Base-by-base conservation (phyloP, 2,329 filamentous ascomycete genomes). In the Pyricularia pennisetigena region DNA sequence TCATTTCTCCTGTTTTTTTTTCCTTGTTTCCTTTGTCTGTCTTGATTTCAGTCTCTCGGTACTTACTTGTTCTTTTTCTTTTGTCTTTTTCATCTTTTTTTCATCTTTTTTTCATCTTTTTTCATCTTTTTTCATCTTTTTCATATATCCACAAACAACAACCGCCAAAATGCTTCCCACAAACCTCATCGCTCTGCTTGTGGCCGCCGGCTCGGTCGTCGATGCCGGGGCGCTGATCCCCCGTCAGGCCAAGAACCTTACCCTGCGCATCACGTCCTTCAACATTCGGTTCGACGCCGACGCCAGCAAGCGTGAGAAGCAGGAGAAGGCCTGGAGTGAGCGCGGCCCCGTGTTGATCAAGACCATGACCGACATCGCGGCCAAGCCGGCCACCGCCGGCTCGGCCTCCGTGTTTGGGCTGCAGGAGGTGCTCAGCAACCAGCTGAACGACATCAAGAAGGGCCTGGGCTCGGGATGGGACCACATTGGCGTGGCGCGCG, bases 221-320 rank as follows among this genome's bases (percentile, higher is more conserved):
- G 62, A 30, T 14, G 62, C 62, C 14, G 23, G 20, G 14, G 62
- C 28, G 12, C 30, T 35, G 7, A n/a, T n/a, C 62, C 30, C 62
- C 62, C 20, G 41, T 12, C 41, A 57, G 49, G 8, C 16, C 41
- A 30, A 41, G 16, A 10, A 24, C 20, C 24, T 28, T 14, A 3
- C 30, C n/a, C 26, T 67, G 26, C 49, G 49, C 20, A 29, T 32
- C 54, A 35, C 29, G 54, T 61, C 66, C 26, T 67, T 61, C 54
- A 67, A 67, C 66, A 62, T 67, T 54, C 16, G 66, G 14, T 67
- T 16, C 54, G 66, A 32, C 30, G 63, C 63, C 63, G 28, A n/a
- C 24, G 1, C 16, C 0, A 32, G 93, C 76, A 94, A 98, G 81
- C 88, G 94, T n/a, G 16, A 62, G 41, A 57, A 16, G 9, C 2